These are phyloP conservation scores for Pseudogymnoascus sp. DNA, from an alignment of 2,329 filamentous ascomycete species.

Conservation along the genomic window DNA sequence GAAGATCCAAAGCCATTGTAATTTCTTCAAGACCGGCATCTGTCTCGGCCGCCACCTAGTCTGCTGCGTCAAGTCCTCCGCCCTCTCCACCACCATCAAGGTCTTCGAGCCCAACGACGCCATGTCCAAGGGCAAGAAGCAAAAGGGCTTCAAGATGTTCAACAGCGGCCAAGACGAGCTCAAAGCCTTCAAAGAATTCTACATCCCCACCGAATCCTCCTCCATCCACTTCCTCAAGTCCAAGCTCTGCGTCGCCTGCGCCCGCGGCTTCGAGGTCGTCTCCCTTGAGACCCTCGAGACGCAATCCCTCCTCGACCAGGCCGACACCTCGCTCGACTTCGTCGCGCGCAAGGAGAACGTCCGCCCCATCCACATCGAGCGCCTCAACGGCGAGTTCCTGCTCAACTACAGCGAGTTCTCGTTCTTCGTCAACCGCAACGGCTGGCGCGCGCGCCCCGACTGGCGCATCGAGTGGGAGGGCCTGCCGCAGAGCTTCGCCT, in stretches of 20 bases:
- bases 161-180: slow-evolving; percentile 88
- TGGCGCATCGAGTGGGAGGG: slow-evolving; percentile 99
- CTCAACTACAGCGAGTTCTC: slow-evolving; percentile 98
- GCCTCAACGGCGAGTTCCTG: slow-evolving; percentile 92
- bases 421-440: slow-evolving; percentile 95
- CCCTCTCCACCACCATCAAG: slow-evolving; percentile 92
- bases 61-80: slow-evolving; percentile 91
- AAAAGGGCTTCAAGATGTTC: slow-evolving; percentile 96
- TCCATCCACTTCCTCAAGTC: slow-evolving; percentile 96
- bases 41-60: slow-evolving; percentile 91
- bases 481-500: slow-evolving; percentile 81
- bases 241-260: slow-evolving; percentile 93
- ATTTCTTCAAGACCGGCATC: slow-evolving; percentile 97
- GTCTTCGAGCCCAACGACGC: slow-evolving; percentile 98
- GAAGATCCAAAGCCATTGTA: slow-evolving; percentile 95
- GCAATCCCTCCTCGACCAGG: slow-evolving; percentile 92
- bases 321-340: slow-evolving; percentile 95
- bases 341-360: slow-evolving; percentile 90
- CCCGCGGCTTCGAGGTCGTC: slow-evolving; percentile 93
- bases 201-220: slow-evolving; percentile 96
- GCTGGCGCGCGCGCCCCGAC: slow-evolving; percentile 90
- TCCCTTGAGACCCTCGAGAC: slow-evolving; percentile 96
- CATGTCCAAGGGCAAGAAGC: slow-evolving; percentile 88
- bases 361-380: slow-evolving; percentile 93
- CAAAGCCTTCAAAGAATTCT: slow-evolving; percentile 97